Conservation (phyloP, 768 basidiomycete genomes). For the Agrocybe pediades region DNA sequence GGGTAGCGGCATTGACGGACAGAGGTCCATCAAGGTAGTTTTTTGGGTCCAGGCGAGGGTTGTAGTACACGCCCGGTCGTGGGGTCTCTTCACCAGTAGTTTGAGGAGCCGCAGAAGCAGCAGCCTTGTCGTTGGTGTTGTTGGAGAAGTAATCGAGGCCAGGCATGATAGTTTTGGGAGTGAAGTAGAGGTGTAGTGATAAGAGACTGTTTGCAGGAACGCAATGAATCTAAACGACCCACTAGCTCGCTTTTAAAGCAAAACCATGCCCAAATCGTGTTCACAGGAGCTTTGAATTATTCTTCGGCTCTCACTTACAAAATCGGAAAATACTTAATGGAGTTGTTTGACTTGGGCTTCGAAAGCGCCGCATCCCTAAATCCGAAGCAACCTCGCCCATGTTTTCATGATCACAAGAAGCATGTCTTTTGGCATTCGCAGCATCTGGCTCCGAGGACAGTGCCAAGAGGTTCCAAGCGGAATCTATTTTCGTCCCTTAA, state of each 20-base stretch:
- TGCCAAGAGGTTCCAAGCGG: not conserved
- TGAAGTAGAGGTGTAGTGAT: not conserved
- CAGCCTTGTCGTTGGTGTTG: conserved; percentile 6
- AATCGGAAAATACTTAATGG: not conserved
- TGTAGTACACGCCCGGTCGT: conserved; percentile 48
- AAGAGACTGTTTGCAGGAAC: not conserved
- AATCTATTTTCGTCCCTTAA: not conserved
- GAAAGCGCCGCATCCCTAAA: not conserved
- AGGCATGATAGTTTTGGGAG: conserved; percentile 17
- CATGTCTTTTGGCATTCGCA: not conserved
- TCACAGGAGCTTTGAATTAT: not conserved
- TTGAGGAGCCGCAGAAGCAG: conserved; percentile 4
- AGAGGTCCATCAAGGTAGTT: conserved; percentile 72
- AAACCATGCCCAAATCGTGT: not conserved
- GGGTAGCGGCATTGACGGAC: conserved; percentile 68
- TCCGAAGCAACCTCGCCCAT: not conserved
- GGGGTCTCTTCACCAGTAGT: not conserved
- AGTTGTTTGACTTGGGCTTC: not conserved
- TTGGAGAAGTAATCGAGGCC: conserved; percentile 25
- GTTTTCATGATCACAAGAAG: not conserved
- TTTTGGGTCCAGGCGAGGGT: conserved; percentile 66
- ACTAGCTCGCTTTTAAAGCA: not conserved
- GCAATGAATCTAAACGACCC: not conserved
- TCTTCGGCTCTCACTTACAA: not conserved
- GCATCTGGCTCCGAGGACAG: not conserved